Evolutionary conservation across 345 rosid species (phyloP).

Genomic region (Lepidium aucheri): DNA sequence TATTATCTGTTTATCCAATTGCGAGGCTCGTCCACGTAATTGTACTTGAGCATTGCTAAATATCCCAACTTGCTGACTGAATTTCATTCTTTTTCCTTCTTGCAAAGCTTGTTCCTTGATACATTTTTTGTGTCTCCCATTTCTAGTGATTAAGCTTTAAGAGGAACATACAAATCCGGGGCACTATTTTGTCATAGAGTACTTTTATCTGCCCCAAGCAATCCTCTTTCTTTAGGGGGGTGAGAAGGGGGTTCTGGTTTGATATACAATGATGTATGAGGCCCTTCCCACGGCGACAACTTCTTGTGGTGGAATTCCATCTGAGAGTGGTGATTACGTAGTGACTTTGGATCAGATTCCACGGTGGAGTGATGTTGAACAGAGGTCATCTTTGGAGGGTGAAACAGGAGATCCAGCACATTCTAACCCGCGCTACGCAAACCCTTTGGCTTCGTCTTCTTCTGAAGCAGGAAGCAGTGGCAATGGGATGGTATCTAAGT

Average conservation of each 20-base stretch:
- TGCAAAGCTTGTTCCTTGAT: not conserved
- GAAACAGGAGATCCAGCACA: slow-evolving; percentile 57
- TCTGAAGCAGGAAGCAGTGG: slow-evolving; percentile 42
- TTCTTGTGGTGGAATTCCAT: slow-evolving; percentile 43
- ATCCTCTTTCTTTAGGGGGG: not conserved
- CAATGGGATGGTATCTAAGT: slow-evolving; percentile 61
- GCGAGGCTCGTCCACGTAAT: not conserved
- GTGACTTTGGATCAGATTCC: slow-evolving; percentile 90
- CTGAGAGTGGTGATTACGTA: slow-evolving; percentile 50
- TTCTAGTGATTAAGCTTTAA: slow-evolving; percentile 2
- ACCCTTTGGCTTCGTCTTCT: slow-evolving; percentile 55
- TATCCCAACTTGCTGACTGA: slow-evolving; percentile 1
- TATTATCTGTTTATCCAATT: not conserved
- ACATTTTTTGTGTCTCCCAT: not conserved
- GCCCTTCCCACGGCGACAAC: slow-evolving; percentile 47
- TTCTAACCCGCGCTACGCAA: slow-evolving; percentile 52
- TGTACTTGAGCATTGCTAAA: slow-evolving; percentile 6
- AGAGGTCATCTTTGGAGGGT: slow-evolving; percentile 39
- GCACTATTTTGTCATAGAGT: not conserved
- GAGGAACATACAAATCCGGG: not conserved
- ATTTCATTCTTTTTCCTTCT: not conserved
- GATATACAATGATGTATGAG: slow-evolving; percentile 51
- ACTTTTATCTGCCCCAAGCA: not conserved
- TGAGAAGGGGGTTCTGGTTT: slow-evolving; percentile 14
- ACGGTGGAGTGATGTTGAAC: slow-evolving; percentile 84